Percentiles rank a stretch among this genome's conserved stretches.
Evolutionary conservation across 805 yeast genomes (phyloP).

Genomic region (Candida railenensis): DNA sequence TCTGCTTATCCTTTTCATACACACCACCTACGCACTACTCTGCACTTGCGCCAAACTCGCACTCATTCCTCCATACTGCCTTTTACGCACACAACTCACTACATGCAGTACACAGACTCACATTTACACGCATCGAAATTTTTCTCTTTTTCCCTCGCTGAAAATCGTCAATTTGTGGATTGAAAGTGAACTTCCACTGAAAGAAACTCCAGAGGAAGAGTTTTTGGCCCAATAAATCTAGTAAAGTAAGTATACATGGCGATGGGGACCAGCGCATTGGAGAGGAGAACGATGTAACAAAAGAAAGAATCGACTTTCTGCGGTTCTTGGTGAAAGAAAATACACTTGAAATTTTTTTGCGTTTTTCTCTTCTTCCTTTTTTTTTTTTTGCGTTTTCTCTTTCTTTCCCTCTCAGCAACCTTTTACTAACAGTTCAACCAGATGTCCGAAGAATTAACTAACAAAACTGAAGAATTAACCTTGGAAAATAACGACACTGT

Average conservation of each 20-base stretch:
- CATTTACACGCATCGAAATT: slow-evolving; percentile 1
- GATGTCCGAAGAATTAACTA: slow-evolving; percentile 47
- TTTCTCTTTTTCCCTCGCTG: slow-evolving; percentile 1
- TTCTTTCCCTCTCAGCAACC: not conserved
- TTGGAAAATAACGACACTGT: slow-evolving; percentile 48
- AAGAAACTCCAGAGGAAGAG: slow-evolving; percentile 6
- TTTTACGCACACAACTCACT: not conserved
- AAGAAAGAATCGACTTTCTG: too few species aligned
- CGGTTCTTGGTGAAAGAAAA: too few species aligned
- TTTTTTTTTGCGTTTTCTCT: too few species aligned
- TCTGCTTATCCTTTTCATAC: too few species aligned
- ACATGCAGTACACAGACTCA: not conserved
- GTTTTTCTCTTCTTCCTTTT: not conserved
- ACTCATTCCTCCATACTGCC: too few species aligned
- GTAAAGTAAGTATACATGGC: not conserved
- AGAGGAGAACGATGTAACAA: too few species aligned
- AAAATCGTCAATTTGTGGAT: slow-evolving; percentile 4
- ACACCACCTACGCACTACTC: too few species aligned
- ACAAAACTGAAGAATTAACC: slow-evolving; percentile 43
- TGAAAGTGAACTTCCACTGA: slow-evolving; percentile 11
- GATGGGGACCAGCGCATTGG: too few species aligned
- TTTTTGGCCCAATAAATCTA: not conserved
- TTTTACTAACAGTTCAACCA: slow-evolving; percentile 6
- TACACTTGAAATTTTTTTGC: too few species aligned
- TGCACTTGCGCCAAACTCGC: too few species aligned